Base-by-base conservation (phyloP, 495 filamentous ascomycete genomes). In the Trypethelium eluteriae region DNA sequence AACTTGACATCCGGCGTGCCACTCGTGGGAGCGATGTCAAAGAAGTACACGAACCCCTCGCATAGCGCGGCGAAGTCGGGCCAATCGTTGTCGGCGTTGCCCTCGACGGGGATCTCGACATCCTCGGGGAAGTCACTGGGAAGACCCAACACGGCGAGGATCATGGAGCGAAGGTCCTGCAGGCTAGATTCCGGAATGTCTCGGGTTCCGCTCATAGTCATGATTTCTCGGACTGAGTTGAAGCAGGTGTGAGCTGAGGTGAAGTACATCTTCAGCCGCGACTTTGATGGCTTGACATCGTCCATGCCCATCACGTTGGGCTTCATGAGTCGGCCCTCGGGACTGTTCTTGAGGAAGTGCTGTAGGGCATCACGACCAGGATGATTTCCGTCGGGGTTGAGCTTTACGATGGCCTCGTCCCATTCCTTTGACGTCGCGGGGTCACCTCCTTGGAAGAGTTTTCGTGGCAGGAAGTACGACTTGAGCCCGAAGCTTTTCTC, bases 1-100 rank as follows among this genome's bases (percentile, higher is more conserved):
- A 61, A 61, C 56, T 61, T 61, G 56, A 61, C 56, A 61, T 61
- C 56, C 7, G 56, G 56, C 56, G 18, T 61, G 56, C 56, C 25
- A 11, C 25, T 38, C 35, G 25, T 38, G 18, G 56, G 56, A 6
- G 56, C 56, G 35, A 61, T 61, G 56, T 61, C 56, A 38, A 61
- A 61, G 56, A 32, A 61, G 56, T 9, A 61, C 9, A 61, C 35
- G 25, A 61, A 61, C 1, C 56, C 56, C 14, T 44, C 41, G 41
- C 41, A 44, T 14, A 44, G 41, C 7, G 41, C 41, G 41, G 41
- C 41, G 41, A 44, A 44, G 41, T 44, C 41, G 41, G 41, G 41
- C 41, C 41, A 44, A 14, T 44, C 41, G 41, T 44, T 44, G 41
- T 44, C 41, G 41, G 41, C 41, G 41, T 44, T 44, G 7, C 41